Percentiles rank a stretch among this genome's conserved stretches.
These are phyloP conservation scores for Phytophthora agathidicida DNA, from an alignment of 352 stramenopile species.

Conservation along the genomic window DNA sequence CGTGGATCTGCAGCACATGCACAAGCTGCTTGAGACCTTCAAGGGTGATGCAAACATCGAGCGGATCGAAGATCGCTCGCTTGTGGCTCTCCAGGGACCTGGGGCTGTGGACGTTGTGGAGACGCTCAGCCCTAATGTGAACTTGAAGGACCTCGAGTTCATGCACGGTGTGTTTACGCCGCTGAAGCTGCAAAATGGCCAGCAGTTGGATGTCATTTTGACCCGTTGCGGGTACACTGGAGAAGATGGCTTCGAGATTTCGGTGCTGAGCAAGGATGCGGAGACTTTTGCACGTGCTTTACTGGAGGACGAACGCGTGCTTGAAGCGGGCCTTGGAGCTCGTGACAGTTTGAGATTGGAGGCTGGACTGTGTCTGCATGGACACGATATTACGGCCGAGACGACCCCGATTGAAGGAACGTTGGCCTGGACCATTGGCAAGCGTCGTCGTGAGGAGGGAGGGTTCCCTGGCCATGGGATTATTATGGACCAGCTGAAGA, in stretches of 20 bases:
- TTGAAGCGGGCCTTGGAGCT: conserved; percentile 94
- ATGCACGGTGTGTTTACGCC: conserved; percentile 94
- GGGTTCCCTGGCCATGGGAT: conserved; percentile 96
- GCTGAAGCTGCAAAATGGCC: conserved; percentile 47
- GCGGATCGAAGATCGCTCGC: conserved; percentile 91
- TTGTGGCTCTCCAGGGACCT: conserved; percentile 96
- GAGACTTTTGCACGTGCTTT: conserved; percentile 65
- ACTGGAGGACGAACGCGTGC: conserved; percentile 75
- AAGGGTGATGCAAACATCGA: conserved; percentile 95
- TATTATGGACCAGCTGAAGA: conserved; percentile 95
- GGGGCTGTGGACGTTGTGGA: conserved; percentile 89
- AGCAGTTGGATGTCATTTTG: conserved; percentile 87
- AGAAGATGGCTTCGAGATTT: conserved; percentile 99
- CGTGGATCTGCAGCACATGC: conserved; percentile 95
- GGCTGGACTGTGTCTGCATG: conserved; percentile 98
- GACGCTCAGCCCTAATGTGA: conserved; percentile 85
- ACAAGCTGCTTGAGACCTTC: conserved; percentile 82
- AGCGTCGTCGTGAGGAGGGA: conserved; percentile 82
- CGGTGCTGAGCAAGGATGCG: conserved; percentile 71
- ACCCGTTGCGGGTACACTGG: conserved; percentile 99
- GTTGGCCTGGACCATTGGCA: conserved; percentile 94
- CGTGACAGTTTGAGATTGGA: conserved; percentile 98
- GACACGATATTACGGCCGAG: conserved; percentile 96
- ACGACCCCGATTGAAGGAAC: conserved; percentile 96
- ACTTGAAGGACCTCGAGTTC: conserved; percentile 95